A percentile compares a stretch with the other conserved stretches of the same genome.
These are phyloP conservation scores for Tirmania nivea DNA, from an alignment of 495 filamentous ascomycete genomes.

Conservation along the genomic window DNA sequence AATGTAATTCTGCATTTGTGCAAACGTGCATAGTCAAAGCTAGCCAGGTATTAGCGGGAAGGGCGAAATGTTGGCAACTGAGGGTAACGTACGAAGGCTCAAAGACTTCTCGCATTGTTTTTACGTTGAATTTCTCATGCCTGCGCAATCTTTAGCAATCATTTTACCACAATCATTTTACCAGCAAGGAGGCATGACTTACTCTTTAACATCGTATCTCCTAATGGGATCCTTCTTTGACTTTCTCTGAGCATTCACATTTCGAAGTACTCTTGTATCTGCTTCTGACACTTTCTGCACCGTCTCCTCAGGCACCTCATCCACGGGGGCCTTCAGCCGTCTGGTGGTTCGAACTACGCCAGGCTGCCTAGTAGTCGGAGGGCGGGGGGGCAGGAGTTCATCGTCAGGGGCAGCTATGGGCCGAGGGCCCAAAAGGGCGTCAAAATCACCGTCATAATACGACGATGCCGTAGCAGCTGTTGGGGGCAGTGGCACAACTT, in stretches of 20 bases:
- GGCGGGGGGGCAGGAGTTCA: neutral
- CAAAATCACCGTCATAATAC: too few species aligned
- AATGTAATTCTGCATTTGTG: slow-evolving; percentile 12
- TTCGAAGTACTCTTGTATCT: neutral
- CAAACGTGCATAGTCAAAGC: slow-evolving; percentile 8
- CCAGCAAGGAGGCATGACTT: too few species aligned
- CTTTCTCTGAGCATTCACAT: neutral
- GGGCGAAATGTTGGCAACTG: too few species aligned
- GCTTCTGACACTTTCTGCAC: neutral
- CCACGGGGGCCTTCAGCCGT: neutral
- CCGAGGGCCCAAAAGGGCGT: neutral
- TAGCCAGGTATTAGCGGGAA: too few species aligned
- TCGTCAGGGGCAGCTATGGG: neutral
- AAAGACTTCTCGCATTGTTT: too few species aligned
- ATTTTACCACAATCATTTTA: too few species aligned
- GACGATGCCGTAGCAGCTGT: too few species aligned
- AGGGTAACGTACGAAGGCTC: too few species aligned
- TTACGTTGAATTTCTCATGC: too few species aligned
- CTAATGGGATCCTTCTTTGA: neutral
- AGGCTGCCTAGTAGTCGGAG: neutral
- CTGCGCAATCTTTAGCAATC: too few species aligned
- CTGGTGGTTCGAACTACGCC: neutral
- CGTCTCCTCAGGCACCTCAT: neutral
- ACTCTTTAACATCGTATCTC: too few species aligned
- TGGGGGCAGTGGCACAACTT: too few species aligned